These are phyloP conservation scores for Osmanthus fragrans DNA, from an alignment of 257 asterid genomes.

Conservation along the genomic window DNA sequence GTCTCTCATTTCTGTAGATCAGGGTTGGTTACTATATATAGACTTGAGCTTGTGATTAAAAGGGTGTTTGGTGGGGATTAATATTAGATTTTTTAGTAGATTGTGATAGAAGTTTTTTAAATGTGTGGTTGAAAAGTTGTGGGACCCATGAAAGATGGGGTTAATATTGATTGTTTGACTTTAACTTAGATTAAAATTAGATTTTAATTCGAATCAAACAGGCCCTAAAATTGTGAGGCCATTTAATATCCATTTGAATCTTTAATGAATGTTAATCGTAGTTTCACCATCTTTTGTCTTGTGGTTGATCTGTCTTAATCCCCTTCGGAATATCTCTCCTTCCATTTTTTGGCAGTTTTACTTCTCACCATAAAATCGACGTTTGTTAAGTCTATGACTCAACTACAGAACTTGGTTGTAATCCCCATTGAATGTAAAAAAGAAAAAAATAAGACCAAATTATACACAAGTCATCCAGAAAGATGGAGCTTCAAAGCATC, in stretches of 20 bases:
- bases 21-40: background rate
- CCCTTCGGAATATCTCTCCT: background rate
- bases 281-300: background rate
- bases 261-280: background rate
- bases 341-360: background rate
- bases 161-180: too few relatives aligned
- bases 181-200: too few relatives aligned
- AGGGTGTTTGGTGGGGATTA: too few relatives aligned
- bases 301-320: conserved; percentile 1
- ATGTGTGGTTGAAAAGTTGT: too few relatives aligned
- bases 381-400: too few relatives aligned
- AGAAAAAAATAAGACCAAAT: background rate
- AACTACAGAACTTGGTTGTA: too few relatives aligned
- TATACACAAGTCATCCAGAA: background rate
- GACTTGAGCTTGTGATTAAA: conserved; percentile 2
- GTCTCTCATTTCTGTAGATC: conserved; percentile 1
- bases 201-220: too few relatives aligned
- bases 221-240: background rate
- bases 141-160: too few relatives aligned
- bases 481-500: background rate
- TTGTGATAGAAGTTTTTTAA: too few relatives aligned
- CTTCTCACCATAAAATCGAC: background rate
- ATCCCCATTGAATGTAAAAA: background rate
- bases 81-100: too few relatives aligned
- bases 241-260: background rate